These are phyloP conservation scores for Trebouxiophyceae sp. DNA, from an alignment of 163 green algal species.

Conservation along the genomic window DNA sequence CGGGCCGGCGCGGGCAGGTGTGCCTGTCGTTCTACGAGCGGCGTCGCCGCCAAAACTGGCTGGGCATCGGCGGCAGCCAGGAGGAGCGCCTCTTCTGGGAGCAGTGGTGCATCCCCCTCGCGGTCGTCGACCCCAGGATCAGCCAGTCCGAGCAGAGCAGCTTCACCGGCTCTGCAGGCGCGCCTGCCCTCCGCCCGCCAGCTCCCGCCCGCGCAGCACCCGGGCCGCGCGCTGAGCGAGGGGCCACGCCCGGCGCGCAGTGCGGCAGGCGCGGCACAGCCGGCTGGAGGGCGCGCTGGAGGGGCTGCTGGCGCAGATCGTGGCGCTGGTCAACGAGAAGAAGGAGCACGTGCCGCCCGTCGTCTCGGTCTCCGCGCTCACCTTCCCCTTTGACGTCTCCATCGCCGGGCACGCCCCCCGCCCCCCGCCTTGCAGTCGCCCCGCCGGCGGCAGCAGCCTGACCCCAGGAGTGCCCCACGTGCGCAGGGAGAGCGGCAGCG, in stretches of 20 bases:
- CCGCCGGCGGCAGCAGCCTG: too few species aligned
- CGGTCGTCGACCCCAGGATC: conserved; percentile 2
- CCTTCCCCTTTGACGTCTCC: conserved; percentile 89
- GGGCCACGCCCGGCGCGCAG: conserved; percentile 13
- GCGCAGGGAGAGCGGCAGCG: conserved; percentile 22
- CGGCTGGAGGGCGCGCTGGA: conserved; percentile 38
- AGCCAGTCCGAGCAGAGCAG: conserved; percentile 14
- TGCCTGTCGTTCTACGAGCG: conserved; percentile 67
- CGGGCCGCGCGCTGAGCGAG: too few species aligned
- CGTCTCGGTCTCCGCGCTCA: conserved; percentile 51
- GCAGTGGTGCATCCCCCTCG: conserved; percentile 53
- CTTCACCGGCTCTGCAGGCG: conserved; percentile 5
- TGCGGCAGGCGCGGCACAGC: conserved; percentile 11
- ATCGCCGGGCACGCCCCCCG: conserved; percentile 12
- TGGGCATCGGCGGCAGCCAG: conserved; percentile 33
- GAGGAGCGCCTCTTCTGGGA: conserved; percentile 87
- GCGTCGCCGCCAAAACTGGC: conserved; percentile 47
- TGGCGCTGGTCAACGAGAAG: conserved; percentile 63
- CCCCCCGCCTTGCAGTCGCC: too few species aligned
- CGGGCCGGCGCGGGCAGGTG: conserved; percentile 39
- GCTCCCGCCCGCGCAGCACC: too few species aligned
- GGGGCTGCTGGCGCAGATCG: conserved; percentile 33
- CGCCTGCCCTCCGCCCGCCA: too few species aligned
- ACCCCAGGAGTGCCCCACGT: too few species aligned
- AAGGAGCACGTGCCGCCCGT: conserved; percentile 89